phyloP scores from a whole-genome alignment of 495 filamentous ascomycete genomes.

The Penicillium soppii region DNA sequence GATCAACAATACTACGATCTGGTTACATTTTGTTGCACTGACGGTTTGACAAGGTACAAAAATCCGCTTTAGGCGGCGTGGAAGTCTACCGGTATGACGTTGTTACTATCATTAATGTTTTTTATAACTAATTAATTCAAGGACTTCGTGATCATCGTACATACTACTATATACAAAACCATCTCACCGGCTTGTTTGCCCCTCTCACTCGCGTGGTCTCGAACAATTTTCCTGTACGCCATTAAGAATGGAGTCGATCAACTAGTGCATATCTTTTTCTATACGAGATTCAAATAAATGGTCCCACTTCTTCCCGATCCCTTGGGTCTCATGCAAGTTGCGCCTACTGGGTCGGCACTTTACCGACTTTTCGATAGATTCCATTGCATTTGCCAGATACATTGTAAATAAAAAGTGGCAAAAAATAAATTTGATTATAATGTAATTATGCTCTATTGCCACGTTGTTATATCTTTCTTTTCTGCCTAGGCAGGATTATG shows the following conservation, averaged over 20 bases:
- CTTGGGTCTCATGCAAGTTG: constrained; percentile 25
- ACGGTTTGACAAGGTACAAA: not conserved
- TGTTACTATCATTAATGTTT: no score
- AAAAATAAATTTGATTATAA: no score
- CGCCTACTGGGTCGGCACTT: constrained; percentile 26
- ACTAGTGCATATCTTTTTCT: constrained; percentile 15
- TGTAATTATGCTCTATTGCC: no score
- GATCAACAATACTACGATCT: not conserved
- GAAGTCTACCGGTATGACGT: constrained; percentile 2
- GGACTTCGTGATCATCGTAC: no score
- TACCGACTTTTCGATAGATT: constrained; percentile 29
- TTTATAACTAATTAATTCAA: no score
- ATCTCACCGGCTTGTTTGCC: constrained; percentile 32
- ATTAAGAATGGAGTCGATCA: constrained; percentile 9
- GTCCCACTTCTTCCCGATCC: constrained; percentile 27
- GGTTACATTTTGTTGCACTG: constrained; percentile 2
- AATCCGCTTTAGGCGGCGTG: not conserved
- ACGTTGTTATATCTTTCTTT: no score
- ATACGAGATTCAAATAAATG: constrained; percentile 9
- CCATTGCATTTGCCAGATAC: not conserved
- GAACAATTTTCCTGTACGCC: constrained; percentile 18
- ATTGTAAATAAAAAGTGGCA: no score
- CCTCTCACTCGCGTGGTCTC: constrained; percentile 23
- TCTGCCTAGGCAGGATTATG: no score
- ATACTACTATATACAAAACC: no score